Evolutionary conservation across 2,329 filamentous ascomycete genomes (phyloP).

Genomic region (Celoporthe dispersa): DNA sequence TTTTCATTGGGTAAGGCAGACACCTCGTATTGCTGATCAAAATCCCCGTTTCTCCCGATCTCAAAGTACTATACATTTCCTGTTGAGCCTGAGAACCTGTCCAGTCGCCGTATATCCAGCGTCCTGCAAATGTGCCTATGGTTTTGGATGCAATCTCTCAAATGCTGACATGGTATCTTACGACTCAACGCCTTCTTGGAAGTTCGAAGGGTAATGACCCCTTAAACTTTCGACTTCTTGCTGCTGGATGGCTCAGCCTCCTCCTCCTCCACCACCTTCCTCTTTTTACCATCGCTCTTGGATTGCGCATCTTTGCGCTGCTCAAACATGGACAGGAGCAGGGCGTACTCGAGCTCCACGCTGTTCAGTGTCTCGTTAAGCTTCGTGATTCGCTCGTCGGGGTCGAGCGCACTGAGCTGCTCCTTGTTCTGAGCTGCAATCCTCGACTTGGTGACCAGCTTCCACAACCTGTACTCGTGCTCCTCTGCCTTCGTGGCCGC

Average conservation of each 20-base stretch:
- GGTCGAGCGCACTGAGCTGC: conserved; percentile 70
- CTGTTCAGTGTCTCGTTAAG: conserved; percentile 70
- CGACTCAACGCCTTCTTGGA: background rate
- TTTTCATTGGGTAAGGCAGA: background rate
- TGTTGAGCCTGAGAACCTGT: background rate
- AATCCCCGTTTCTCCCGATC: background rate
- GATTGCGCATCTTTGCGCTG: conserved; percentile 41
- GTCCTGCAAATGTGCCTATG: background rate
- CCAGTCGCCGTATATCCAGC: background rate
- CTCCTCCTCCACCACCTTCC: background rate
- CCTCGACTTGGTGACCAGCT: conserved; percentile 75
- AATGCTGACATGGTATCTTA: conserved; percentile 7
- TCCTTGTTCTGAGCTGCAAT: conserved; percentile 78
- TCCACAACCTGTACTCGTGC: conserved; percentile 71
- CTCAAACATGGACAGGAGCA: conserved; percentile 58
- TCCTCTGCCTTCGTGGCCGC: conserved; percentile 59
- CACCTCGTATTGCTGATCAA: background rate
- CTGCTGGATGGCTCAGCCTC: conserved; percentile 4
- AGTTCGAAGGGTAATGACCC: background rate
- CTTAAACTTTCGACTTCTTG: conserved; percentile 5
- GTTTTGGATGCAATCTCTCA: background rate
- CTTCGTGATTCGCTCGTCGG: conserved; percentile 70
- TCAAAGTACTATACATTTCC: background rate
- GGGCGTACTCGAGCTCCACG: conserved; percentile 75
- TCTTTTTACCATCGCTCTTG: conserved; percentile 39